Evolutionary conservation across 352 stramenopile genomes (phyloP), one percentile per base, ranked within the genome.

Genomic region (Phytophthora foliorum): DNA sequence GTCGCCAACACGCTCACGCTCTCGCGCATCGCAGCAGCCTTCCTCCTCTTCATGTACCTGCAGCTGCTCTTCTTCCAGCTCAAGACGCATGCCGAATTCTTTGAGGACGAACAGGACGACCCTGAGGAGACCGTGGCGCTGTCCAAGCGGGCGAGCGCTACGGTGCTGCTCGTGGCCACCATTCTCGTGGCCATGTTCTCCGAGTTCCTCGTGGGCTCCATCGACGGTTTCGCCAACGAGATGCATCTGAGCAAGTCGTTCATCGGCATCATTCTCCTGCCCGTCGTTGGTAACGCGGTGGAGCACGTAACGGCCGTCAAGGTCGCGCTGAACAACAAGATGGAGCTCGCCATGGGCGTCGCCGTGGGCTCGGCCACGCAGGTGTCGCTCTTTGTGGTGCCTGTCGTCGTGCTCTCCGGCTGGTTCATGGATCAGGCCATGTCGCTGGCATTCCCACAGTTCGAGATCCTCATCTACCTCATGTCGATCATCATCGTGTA

Each of bases 271-370:
- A 98, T 99, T 63, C 76, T 99, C 62, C 66, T 99, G 32, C 97
- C 97, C 2, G 97, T 99, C 32, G 97, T 99, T 11, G 97, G 97
- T 48, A 99, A 99, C 80, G 97, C 97, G n/a, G 97, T 99, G 2
- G 97, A 99, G 77, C 97, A 99, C 71, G 92, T 99, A 34, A 99
- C 97, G 4, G 97, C 97, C 17, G 88, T 99, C 41, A 97, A 97
- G 25, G 97, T 99, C 6, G 97, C 97, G 21, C 91, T 98, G 61
- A 98, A 99, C 77, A 90, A 98, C 77, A 99, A 99, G 81, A 99
- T 99, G 97, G 97, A 99, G 87, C 85, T 99, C 11, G 92, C 97
- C 6, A 98, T 99, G 84, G 97, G 97, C 53, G 96, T 99, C 27
- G 97, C 97, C n/a, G 86, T 99, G n/a, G 97, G 97, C 24, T 98